phyloP scores from a whole-genome alignment of 805 yeast genomes.

The Metschnikowia rubicola region DNA sequence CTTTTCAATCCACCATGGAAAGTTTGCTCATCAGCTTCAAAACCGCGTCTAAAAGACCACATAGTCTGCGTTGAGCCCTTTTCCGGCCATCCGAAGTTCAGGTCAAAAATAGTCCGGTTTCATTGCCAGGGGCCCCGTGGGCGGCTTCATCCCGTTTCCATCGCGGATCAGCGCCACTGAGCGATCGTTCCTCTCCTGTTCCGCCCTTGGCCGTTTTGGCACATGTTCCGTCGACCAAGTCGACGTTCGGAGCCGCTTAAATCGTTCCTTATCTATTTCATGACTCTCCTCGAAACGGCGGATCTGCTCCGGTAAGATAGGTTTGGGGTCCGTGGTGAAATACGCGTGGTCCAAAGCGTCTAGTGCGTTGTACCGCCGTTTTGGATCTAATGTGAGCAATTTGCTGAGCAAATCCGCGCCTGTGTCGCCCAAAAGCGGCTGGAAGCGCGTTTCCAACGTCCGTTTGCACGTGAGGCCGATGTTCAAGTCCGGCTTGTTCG shows the following conservation, averaged over 20 bases:
- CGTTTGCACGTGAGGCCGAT: constrained; percentile 45
- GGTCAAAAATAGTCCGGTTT: constrained; percentile 3
- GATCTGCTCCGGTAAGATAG: constrained; percentile 50
- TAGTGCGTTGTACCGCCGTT: constrained; percentile 68
- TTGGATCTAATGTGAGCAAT: constrained; percentile 68
- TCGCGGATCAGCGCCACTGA: constrained; percentile 3
- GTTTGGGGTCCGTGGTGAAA: constrained; percentile 65
- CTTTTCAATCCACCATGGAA: too few relatives aligned
- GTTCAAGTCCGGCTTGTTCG: constrained; percentile 47
- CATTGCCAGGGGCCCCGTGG: neutral
- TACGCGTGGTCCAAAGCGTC: constrained; percentile 71
- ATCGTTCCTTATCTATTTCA: constrained; percentile 72
- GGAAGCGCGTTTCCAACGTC: constrained; percentile 49
- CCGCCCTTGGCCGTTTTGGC: constrained; percentile 6
- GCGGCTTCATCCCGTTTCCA: neutral
- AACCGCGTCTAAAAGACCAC: too few relatives aligned
- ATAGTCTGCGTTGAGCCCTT: too few relatives aligned
- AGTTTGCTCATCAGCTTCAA: too few relatives aligned
- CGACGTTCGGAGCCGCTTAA: constrained; percentile 39
- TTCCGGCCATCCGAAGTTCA: too few relatives aligned
- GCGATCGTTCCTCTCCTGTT: constrained; percentile 3
- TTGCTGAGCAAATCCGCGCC: constrained; percentile 59
- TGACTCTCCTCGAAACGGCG: constrained; percentile 83
- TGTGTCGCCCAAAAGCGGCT: constrained; percentile 34
- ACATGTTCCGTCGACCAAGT: neutral